Base-by-base conservation (phyloP, 2,329 filamentous ascomycete genomes). In the Penicillium nordicum region DNA sequence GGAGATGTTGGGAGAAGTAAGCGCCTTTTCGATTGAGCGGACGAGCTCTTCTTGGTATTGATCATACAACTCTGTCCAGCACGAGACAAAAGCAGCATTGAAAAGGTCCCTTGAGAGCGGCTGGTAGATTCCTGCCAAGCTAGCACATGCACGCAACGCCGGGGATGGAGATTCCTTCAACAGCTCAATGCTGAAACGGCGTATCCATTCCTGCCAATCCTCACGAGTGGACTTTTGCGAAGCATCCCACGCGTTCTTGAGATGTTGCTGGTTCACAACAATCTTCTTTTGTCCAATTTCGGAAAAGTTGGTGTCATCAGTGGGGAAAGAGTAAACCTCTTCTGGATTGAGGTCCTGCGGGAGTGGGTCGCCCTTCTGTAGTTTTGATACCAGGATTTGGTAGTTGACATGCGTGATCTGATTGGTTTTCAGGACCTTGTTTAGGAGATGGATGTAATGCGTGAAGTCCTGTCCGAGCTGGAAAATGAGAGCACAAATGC, bases 171-270 rank as follows among this genome's bases (percentile, higher is more conserved):
- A 97, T 71, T 99, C 95, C 59, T 92, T 90, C 43, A 99, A 82
- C 8, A 99, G 81, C 54, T 96, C 96, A 34, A 96, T 93, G 70
- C 93, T 97, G 76, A 99, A 96, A 29, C 93, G 85, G 59, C 95
- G 86, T 75, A 99, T 91, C 94, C 94, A 99, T 73, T 99, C 94
- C 67, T 96, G 90, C 94, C 94, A 99, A 75, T 99, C 94, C 71
- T 99, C 94, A 67, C 92, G 92, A 10, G 94, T 99, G 0, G 93
- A 97, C 70, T 97, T 97, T 58, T 95, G 92, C 57, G 88, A 92
- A 0, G 95, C 94, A 66, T 97, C 94, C 94, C 94, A 99, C 0
- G 95, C 94, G 61, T 89, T 88, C 75, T 97, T 97, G 23, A 99
- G 80, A 78, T 99, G 95, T 61, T 97, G 92, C 49, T 96, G 92